Percentiles rank a stretch among this genome's conserved stretches.
phyloP scores from a whole-genome alignment of 2,329 filamentous ascomycete species.

The Beauveria rudraprayagi region DNA sequence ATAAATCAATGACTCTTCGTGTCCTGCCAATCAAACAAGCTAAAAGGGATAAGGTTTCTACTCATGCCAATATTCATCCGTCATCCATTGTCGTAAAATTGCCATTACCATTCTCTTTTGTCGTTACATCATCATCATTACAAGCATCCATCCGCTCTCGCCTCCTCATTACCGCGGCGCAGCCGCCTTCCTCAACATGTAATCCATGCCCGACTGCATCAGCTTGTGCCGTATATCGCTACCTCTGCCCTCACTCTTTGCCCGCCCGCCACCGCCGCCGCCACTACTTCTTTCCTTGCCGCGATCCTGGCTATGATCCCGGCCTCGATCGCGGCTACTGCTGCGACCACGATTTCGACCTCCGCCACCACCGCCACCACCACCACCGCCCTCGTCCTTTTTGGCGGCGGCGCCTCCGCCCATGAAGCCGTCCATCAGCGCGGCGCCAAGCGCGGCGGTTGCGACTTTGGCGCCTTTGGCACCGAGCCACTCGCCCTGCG shows the following conservation, averaged over 20 bases:
- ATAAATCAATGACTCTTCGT: not conserved
- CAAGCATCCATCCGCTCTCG: constrained; percentile 30
- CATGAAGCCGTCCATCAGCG: constrained; percentile 39
- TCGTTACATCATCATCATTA: constrained; percentile 18
- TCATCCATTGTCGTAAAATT: not conserved
- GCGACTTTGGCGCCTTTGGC: constrained; percentile 41
- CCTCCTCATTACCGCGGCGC: constrained; percentile 22
- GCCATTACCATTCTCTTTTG: not conserved
- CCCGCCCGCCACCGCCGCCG: not conserved
- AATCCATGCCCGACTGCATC: constrained; percentile 19
- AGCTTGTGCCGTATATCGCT: constrained; percentile 19
- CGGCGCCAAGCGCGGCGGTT: constrained; percentile 40
- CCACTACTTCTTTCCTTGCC: not conserved
- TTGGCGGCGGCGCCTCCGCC: constrained; percentile 14
- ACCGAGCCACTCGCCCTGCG: constrained; percentile 38
- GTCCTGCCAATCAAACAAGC: not conserved
- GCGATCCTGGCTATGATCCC: not conserved
- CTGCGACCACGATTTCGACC: constrained; percentile 1
- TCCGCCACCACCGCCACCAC: not conserved
- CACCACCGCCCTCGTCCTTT: constrained; percentile 19
- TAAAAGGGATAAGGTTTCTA: not conserved
- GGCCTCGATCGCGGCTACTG: not conserved
- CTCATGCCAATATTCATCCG: not conserved
- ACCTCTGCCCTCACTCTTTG: constrained; percentile 3
- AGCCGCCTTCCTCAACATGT: constrained; percentile 16